Evolutionary conservation across 768 basidiomycete species (phyloP), one percentile per base, ranked within the genome.

Genomic region (Auricularia sp.): DNA sequence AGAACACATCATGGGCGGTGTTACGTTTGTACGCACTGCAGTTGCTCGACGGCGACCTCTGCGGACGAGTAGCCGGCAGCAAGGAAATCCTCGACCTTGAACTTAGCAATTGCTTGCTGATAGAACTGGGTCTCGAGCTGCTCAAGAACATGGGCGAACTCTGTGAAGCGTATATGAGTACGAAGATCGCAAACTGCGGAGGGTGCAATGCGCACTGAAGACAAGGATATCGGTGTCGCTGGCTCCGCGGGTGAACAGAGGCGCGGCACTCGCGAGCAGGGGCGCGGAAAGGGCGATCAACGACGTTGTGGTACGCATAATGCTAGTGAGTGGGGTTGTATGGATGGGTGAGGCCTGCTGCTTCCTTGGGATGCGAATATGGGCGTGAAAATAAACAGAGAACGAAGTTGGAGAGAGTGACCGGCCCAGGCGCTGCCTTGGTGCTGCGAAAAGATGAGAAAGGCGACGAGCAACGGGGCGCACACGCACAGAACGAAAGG

Each of bases 111-210:
- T 16, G 83, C 88, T 70, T 89, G 81, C 2, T 75, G 65, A 72
- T 93, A 93, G 71, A 91, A 91, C 34, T 76, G 69, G 12, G 80
- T 80, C 73, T 91, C 90, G 16, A 91, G 77, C 67, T 86, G 83
- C 72, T 92, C 90, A 54, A 92, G 78, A 61, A 88, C 84, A 71
- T 85, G 78, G 56, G 89, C 88, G 67, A 91, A 91, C 71, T 85
- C 90, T 91, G 61, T 10, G 23, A 60, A 33, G 21, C 59, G 42
- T 2, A 53, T 47, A 29, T 53, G 34, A 35, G n/a, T 44, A 53
- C 21, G 61, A 42, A 62, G 59, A 62, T 33, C 12, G 12, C 10
- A 12, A 23, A 1, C 43, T n/a, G 1, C 39, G 34, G 35, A 60
- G 39, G 14, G 82, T 86, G 69, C 74, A 88, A 87, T 78, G 72